A percentile compares a stretch with the other conserved stretches of the same genome.
phyloP scores from a whole-genome alignment of 2,329 filamentous ascomycete genomes.

The Coniochaeta sp. region DNA sequence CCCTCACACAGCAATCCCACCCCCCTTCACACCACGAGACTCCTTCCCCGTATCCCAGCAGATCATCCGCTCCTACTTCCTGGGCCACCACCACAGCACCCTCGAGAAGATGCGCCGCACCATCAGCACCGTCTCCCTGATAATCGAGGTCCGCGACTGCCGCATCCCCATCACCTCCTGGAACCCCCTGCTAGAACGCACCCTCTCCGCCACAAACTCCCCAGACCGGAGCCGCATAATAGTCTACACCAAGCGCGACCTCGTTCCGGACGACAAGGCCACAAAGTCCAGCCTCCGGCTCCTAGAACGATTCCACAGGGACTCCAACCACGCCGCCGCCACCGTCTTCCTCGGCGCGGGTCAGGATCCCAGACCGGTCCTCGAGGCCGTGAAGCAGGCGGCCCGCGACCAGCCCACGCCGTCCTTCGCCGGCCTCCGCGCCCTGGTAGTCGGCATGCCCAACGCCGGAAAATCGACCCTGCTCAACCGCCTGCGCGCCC shows the following conservation, averaged over 20 bases:
- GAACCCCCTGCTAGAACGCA: slow-evolving; percentile 81
- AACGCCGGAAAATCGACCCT: slow-evolving; percentile 95
- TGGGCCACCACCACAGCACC: slow-evolving; percentile 84
- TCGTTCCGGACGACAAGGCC: slow-evolving; percentile 28
- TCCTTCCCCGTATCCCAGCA: slow-evolving; percentile 64
- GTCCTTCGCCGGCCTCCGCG: slow-evolving; percentile 60
- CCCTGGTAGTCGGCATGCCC: slow-evolving; percentile 92
- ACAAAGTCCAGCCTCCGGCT: slow-evolving; percentile 11
- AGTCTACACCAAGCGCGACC: slow-evolving; percentile 86
- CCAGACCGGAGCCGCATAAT: slow-evolving; percentile 67
- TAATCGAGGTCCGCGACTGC: slow-evolving; percentile 93
- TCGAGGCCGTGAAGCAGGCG: slow-evolving; percentile 42
- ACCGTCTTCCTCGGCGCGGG: slow-evolving; percentile 22
- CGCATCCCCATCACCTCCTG: slow-evolving; percentile 81
- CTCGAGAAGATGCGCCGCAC: slow-evolving; percentile 74
- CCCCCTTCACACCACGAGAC: slow-evolving; percentile 64
- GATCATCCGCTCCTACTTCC: slow-evolving; percentile 84
- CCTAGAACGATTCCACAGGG: slow-evolving; percentile 32
- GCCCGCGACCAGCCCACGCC: slow-evolving; percentile 48
- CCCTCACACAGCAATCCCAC: background rate
- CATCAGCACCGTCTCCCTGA: slow-evolving; percentile 73
- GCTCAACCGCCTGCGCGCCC: slow-evolving; percentile 74
- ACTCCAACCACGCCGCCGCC: slow-evolving; percentile 18
- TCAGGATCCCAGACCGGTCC: slow-evolving; percentile 24
- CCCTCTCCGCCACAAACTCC: slow-evolving; percentile 67